Percentiles rank a stretch among this genome's conserved stretches.
Conservation (phyloP, 257 asterid species). For the Solanum sitiens region DNA sequence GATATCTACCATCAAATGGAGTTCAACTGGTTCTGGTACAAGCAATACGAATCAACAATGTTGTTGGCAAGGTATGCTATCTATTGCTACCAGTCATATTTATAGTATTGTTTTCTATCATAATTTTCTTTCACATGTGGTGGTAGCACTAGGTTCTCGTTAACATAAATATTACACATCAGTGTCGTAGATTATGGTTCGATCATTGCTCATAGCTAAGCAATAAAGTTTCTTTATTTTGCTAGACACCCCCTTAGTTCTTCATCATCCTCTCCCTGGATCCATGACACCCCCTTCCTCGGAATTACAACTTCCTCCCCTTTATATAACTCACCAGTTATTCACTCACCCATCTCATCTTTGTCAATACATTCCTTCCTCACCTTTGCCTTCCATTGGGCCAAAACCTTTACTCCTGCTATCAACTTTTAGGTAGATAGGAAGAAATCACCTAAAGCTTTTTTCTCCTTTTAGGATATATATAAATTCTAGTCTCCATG, state of each 20-base stretch:
- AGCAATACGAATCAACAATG: conserved; percentile 40
- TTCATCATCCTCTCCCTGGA: neutral
- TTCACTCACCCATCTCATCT: neutral
- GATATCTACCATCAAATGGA: too few species aligned
- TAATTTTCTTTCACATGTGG: too few species aligned
- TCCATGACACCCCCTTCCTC: neutral
- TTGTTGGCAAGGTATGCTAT: conserved; percentile 64
- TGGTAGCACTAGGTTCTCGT: neutral
- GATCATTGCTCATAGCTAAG: neutral
- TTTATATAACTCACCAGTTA: neutral
- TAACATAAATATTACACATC: neutral
- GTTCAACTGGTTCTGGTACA: too few species aligned
- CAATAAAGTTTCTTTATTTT: neutral
- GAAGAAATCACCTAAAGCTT: too few species aligned
- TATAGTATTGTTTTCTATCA: too few species aligned
- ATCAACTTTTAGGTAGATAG: neutral
- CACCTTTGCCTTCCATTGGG: too few species aligned
- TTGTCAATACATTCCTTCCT: too few species aligned
- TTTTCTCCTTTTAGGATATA: neutral
- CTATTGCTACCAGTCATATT: neutral
- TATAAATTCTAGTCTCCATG: neutral
- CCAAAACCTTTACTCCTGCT: too few species aligned
- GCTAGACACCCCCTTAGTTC: neutral
- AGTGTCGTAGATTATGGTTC: neutral
- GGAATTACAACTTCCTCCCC: too few species aligned